These are phyloP conservation scores for Psilocybe subaeruginosa DNA, from an alignment of 768 basidiomycete genomes.

Conservation along the genomic window DNA sequence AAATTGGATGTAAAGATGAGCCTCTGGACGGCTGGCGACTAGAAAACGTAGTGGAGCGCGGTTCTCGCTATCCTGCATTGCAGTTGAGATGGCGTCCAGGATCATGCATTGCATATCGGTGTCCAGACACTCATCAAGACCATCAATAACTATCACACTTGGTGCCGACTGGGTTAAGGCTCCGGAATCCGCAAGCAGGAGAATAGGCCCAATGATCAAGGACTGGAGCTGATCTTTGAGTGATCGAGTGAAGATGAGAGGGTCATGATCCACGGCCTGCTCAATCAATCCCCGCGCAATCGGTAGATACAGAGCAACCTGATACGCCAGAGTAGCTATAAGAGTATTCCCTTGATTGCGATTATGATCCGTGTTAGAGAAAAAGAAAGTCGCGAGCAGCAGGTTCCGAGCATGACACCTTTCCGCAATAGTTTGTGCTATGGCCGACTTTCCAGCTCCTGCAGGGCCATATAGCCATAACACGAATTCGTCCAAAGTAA, in stretches of 20 bases:
- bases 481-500: not conserved
- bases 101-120: not conserved
- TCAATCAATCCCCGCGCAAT: not conserved
- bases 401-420: not conserved
- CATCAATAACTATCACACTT: not conserved
- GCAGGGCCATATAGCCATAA: slow-evolving; percentile 6
- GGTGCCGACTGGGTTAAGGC: not conserved
- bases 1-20: not conserved
- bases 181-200: not conserved
- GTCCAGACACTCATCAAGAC: slow-evolving; percentile 4
- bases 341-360: not conserved
- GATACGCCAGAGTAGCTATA: slow-evolving; percentile 3
- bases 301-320: not conserved
- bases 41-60: not conserved
- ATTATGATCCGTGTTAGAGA: not conserved
- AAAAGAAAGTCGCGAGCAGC: slow-evolving; percentile 1
- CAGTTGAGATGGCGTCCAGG: not conserved
- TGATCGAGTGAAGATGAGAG: not conserved
- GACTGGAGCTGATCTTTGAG: not conserved
- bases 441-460: slow-evolving; percentile 3
- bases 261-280: not conserved
- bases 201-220: not conserved
- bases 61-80: not conserved
- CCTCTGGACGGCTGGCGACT: slow-evolving; percentile 1
- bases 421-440: slow-evolving; percentile 2